Conservation (phyloP, 2,329 filamentous ascomycete genomes). For the Exophiala mesophila region DNA sequence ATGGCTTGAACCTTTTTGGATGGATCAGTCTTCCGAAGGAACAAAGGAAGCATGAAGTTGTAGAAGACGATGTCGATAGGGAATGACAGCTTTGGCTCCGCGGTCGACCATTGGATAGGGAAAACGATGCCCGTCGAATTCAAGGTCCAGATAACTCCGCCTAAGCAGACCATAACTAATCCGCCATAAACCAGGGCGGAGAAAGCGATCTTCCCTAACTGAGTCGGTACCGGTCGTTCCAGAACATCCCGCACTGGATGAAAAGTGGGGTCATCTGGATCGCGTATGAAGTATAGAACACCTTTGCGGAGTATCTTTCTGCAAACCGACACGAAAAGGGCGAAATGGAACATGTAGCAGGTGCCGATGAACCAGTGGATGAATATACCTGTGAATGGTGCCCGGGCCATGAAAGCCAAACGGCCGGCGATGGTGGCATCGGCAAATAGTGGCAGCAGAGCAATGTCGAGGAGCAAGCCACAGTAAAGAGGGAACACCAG, state of each 20-base stretch:
- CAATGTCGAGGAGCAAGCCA: constrained; percentile 80
- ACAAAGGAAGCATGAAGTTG: constrained; percentile 89
- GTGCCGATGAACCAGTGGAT: constrained; percentile 99
- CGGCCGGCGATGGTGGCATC: constrained; percentile 71
- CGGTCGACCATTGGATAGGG: constrained; percentile 89
- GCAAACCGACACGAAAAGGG: constrained; percentile 97
- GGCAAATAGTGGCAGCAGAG: constrained; percentile 83
- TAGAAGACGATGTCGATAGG: constrained; percentile 92
- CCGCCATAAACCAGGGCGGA: constrained; percentile 94
- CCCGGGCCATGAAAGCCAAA: constrained; percentile 69
- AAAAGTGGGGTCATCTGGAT: constrained; percentile 96
- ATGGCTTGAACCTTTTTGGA: constrained; percentile 77
- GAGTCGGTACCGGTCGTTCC: constrained; percentile 84
- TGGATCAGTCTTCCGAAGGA: constrained; percentile 77
- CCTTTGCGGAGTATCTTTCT: constrained; percentile 94
- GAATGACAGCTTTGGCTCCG: constrained; percentile 88
- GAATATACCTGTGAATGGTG: constrained; percentile 86
- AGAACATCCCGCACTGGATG: constrained; percentile 95
- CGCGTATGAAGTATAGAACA: constrained; percentile 95
- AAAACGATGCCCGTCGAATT: constrained; percentile 59
- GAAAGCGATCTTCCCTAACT: constrained; percentile 92
- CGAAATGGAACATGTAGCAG: constrained; percentile 99
- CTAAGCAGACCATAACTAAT: constrained; percentile 85
- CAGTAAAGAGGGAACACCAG: constrained; percentile 95
- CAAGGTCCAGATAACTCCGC: constrained; percentile 78